phyloP scores from a whole-genome alignment of 1,139 yeast genomes.

The Taphrina deformans region DNA sequence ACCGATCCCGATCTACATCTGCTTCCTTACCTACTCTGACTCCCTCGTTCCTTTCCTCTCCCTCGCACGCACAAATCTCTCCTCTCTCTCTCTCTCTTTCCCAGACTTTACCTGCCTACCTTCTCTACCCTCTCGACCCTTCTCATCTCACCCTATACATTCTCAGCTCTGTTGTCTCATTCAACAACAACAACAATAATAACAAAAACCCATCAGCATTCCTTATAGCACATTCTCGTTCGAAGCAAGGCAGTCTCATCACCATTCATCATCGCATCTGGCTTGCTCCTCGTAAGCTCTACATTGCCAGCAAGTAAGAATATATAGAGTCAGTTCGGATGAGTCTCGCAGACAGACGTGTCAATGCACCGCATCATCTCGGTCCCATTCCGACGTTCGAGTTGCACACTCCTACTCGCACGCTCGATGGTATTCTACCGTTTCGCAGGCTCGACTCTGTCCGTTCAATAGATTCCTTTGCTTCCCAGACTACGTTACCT shows the following conservation, averaged over 20 bases:
- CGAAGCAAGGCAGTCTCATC: background rate
- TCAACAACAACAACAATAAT: too few species aligned
- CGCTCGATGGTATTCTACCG: background rate
- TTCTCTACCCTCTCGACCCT: background rate
- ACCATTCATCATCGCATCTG: too few species aligned
- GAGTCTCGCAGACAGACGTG: constrained; percentile 14
- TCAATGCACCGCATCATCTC: constrained; percentile 7
- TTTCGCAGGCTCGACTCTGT: background rate
- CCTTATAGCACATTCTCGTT: background rate
- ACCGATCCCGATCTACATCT: background rate
- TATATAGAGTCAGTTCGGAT: too few species aligned
- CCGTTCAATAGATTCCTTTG: background rate
- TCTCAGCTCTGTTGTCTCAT: too few species aligned
- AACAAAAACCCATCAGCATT: too few species aligned
- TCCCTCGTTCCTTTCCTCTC: background rate
- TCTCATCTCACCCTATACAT: too few species aligned
- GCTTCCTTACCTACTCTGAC: background rate
- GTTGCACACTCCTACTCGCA: constrained; percentile 5
- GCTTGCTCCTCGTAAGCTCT: too few species aligned
- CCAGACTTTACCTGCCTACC: background rate
- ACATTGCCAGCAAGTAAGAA: too few species aligned
- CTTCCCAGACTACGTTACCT: constrained; percentile 8
- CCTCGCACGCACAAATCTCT: too few species aligned
- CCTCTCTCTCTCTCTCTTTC: background rate
- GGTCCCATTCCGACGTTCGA: constrained; percentile 5